Conservation (phyloP, 768 basidiomycete genomes). For the Mycena capillaripes region DNA sequence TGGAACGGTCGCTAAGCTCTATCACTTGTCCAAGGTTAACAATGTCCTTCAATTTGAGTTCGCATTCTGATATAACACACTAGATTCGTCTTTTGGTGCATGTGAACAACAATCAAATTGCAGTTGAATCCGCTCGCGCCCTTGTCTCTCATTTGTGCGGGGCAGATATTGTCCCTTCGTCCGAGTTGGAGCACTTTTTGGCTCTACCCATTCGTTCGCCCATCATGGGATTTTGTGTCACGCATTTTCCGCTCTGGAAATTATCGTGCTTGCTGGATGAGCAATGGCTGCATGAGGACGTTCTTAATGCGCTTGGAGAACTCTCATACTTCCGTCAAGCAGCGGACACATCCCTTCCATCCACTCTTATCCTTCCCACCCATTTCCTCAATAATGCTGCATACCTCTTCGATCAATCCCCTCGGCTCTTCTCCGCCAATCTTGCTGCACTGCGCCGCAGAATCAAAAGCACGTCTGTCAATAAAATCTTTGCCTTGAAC, state of each 20-base stretch:
- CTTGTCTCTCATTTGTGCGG: background rate
- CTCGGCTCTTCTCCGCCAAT: background rate
- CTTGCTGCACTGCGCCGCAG: background rate
- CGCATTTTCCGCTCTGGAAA: conserved; percentile 9
- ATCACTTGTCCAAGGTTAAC: background rate
- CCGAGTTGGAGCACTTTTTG: background rate
- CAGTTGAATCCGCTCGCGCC: background rate
- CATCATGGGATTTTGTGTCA: conserved; percentile 4
- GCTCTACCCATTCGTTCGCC: too few species aligned
- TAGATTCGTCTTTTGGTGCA: background rate
- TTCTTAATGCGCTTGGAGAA: too few species aligned
- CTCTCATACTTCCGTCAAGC: too few species aligned
- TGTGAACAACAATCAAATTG: background rate
- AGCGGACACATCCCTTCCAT: too few species aligned
- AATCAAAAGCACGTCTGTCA: background rate
- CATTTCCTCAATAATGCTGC: background rate
- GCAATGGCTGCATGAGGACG: too few species aligned
- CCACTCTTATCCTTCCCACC: too few species aligned
- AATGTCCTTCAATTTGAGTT: background rate
- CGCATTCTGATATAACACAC: background rate
- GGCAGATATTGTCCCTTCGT: background rate
- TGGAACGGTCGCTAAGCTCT: background rate
- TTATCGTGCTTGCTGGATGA: conserved; percentile 20
- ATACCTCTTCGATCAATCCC: background rate
- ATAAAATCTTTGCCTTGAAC: background rate